phyloP scores from a whole-genome alignment of 2,329 filamentous ascomycete species.

The Colletotrichum abscissum region DNA sequence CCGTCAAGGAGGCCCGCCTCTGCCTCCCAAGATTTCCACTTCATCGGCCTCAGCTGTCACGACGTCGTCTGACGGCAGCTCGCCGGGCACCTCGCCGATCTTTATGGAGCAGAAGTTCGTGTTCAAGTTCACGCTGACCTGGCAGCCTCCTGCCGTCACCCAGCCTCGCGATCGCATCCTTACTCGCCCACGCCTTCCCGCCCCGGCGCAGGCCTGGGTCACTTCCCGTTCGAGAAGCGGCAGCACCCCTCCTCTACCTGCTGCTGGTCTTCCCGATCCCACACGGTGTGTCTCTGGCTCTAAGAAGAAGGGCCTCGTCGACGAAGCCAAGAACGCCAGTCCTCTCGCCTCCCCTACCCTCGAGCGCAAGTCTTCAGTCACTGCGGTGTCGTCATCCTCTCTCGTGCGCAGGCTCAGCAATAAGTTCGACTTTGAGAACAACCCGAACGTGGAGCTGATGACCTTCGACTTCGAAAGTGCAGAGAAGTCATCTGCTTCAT shows the following conservation, averaged over 20 bases:
- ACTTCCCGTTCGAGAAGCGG: conserved; percentile 52
- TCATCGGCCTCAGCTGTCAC: conserved; percentile 42
- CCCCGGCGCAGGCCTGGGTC: conserved; percentile 75
- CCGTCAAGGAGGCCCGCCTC: conserved; percentile 40
- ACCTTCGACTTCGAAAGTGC: conserved; percentile 23
- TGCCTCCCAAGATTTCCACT: conserved; percentile 51
- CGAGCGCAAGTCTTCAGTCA: conserved; percentile 37
- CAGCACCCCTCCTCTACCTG: conserved; percentile 49
- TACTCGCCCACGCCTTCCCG: conserved; percentile 75
- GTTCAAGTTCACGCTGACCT: conserved; percentile 82
- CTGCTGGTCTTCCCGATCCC: conserved; percentile 52
- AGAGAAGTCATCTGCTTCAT: conserved; percentile 30
- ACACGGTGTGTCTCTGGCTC: conserved; percentile 62
- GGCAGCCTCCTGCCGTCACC: conserved; percentile 64
- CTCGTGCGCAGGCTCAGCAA: conserved; percentile 34
- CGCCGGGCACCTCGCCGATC: conserved; percentile 65
- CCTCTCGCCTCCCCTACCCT: conserved; percentile 47
- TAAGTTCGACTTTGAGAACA: conserved; percentile 32
- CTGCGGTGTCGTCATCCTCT: conserved; percentile 27
- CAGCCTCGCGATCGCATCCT: conserved; percentile 72
- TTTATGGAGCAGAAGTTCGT: conserved; percentile 69
- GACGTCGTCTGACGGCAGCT: conserved; percentile 61
- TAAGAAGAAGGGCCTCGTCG: conserved; percentile 57
- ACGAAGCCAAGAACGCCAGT: conserved; percentile 62
- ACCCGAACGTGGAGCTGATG: conserved; percentile 25